phyloP scores from a whole-genome alignment of 768 basidiomycete species.

The Mycena alexandri region DNA sequence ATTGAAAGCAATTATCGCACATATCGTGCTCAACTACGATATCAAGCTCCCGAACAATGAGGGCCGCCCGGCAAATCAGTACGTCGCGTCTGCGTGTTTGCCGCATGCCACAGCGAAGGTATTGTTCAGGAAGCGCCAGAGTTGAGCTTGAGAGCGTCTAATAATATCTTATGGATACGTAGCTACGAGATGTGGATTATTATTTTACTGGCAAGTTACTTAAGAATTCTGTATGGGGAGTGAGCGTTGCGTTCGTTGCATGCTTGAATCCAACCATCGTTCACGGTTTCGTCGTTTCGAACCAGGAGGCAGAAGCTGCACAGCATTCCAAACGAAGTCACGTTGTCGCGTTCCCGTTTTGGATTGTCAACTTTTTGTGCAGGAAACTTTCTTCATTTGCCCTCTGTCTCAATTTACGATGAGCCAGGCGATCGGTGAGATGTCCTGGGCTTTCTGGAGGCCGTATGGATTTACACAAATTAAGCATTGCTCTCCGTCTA shows the following conservation, averaged over 20 bases:
- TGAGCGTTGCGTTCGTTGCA: no score
- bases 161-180: no score
- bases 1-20: constrained; percentile 32
- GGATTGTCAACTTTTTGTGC: neutral
- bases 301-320: no score
- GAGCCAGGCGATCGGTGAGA: constrained; percentile 41
- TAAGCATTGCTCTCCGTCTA: constrained; percentile 94
- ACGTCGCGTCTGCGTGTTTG: constrained; percentile 34
- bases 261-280: no score
- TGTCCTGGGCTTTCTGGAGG: neutral
- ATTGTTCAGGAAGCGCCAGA: constrained; percentile 31
- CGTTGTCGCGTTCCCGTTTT: neutral
- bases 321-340: neutral
- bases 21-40: constrained; percentile 35
- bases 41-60: constrained; percentile 23
- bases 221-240: no score
- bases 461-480: constrained; percentile 1
- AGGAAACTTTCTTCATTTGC: no score
- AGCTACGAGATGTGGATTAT: no score
- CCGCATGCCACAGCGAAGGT: constrained; percentile 33
- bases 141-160: neutral
- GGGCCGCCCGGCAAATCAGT: constrained; percentile 32
- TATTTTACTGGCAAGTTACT: no score
- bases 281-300: no score
- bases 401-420: constrained; percentile 7